Base-by-base conservation (phyloP, 2,329 filamentous ascomycete species). In the Metarhizium guizhouense region DNA sequence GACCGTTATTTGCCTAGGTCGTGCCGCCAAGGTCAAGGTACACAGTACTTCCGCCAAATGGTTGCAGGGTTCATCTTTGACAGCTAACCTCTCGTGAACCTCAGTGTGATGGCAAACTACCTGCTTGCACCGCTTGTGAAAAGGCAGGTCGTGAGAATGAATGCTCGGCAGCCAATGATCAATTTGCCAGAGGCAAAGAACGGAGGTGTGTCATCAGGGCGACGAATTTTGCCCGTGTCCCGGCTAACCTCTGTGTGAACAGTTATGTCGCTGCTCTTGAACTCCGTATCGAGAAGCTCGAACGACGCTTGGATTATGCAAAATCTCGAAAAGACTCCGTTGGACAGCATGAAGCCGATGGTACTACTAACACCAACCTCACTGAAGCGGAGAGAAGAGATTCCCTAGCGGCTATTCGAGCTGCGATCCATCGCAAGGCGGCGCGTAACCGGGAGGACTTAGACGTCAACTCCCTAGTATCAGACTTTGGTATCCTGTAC, bases 241-340 rank as follows among this genome's bases (percentile, higher is more conserved):
- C 1, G 30, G 30, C 38, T n/a, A 25, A 54, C 25, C 53, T 36
- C 14, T 56, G 10, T 29, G 11, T 29, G 45, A 48, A 47, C 47
- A 87, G 85, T 72, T 99, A 97, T 77, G 92, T 97, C 48, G 90
- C 93, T 7, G 95, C 93, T 0, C 79, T 99, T n/a, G 93, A 97
- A 70, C 84, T 92, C 16, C 86, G 89, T 56, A 86, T 95, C 62
- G 92, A 97, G 69, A 90, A 88, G 70, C 81, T 97, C 8, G 89
- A 96, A 70, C 86, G 84, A 67, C 85, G 85, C 56, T 80, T 96
- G 50, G 78, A 81, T 38, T 87, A 84, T 71, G 85, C 85, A 53
- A 79, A 82, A 63, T 82, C 84, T 20, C 84, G 87, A 60, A 90
- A 89, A 62, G 85, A 82, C 13, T 88, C 87, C 4, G 77, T 89